Evolutionary conservation across 768 basidiomycete species (phyloP).

Genomic region (Suillus plorans): DNA sequence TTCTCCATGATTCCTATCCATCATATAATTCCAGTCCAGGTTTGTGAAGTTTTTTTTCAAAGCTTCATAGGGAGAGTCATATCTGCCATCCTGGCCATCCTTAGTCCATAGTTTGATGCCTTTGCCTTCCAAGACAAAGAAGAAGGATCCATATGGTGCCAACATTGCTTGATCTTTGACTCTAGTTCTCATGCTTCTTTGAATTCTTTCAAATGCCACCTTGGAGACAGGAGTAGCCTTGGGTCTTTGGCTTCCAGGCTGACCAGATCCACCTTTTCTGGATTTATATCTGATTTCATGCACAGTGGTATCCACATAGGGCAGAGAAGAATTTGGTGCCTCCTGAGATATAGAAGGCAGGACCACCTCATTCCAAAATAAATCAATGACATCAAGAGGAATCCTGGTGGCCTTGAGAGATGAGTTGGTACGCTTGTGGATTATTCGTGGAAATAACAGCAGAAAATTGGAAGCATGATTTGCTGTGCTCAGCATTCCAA

Average conservation of each 20-base stretch:
- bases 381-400: constrained; percentile 7
- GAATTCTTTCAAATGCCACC: background rate
- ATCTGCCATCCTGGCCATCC: too few relatives aligned
- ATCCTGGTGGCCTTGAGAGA: background rate
- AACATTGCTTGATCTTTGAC: background rate
- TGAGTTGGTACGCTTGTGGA: background rate
- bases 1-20: too few relatives aligned
- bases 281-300: constrained; percentile 9
- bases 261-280: background rate
- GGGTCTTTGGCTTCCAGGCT: background rate
- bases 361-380: constrained; percentile 9
- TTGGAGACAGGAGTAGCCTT: background rate
- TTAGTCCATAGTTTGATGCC: too few relatives aligned
- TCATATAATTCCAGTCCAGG: too few relatives aligned
- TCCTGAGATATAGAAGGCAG: constrained; percentile 5
- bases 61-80: too few relatives aligned
- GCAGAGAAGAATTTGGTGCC: background rate
- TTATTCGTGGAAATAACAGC: constrained; percentile 14
- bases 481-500: constrained; percentile 1
- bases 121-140: background rate
- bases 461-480: background rate
- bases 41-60: too few relatives aligned
- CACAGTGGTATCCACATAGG: background rate
- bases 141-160: background rate
- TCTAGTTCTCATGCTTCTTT: background rate